Evolutionary conservation across 129 eudicot genomes (phyloP).

Genomic region (Heracleum sosnowskyi): DNA sequence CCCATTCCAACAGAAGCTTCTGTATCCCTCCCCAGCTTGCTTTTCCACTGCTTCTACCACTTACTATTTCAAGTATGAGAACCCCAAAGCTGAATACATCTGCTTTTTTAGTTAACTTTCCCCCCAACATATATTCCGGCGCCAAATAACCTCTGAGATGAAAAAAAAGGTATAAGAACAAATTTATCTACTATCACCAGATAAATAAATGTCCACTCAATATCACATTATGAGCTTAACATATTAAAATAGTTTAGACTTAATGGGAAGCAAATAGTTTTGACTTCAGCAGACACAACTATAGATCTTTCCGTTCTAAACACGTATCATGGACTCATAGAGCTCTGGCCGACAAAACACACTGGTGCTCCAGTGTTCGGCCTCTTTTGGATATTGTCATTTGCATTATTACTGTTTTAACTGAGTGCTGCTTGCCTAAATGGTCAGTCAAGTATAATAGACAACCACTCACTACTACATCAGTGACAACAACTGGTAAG

Average conservation of each 20-base stretch:
- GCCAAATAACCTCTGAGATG: constrained; percentile 83
- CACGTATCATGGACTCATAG: not conserved
- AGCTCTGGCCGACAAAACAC: not conserved
- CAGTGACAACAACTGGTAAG: not conserved
- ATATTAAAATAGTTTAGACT: not conserved
- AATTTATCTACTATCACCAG: not conserved
- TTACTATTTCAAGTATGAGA: constrained; percentile 64
- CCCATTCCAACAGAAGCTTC: constrained; percentile 73
- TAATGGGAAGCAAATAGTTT: not conserved
- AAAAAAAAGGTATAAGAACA: not conserved
- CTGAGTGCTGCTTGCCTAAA: not conserved
- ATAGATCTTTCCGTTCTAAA: not conserved
- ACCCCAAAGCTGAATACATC: constrained; percentile 97
- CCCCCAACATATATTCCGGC: constrained; percentile 83
- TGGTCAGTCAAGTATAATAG: not conserved
- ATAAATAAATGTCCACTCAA: not conserved
- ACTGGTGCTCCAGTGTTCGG: not conserved
- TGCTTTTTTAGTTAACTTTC: constrained; percentile 77
- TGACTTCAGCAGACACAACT: not conserved
- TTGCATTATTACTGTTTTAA: not conserved
- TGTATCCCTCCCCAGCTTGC: constrained; percentile 47
- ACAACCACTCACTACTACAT: not conserved
- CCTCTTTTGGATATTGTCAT: not conserved
- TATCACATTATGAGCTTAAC: not conserved
- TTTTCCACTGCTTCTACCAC: constrained; percentile 60